Evolutionary conservation across 345 rosid species (phyloP), one percentile per base, ranked within the genome.

Genomic region (Diplotaxis tenuifolia): DNA sequence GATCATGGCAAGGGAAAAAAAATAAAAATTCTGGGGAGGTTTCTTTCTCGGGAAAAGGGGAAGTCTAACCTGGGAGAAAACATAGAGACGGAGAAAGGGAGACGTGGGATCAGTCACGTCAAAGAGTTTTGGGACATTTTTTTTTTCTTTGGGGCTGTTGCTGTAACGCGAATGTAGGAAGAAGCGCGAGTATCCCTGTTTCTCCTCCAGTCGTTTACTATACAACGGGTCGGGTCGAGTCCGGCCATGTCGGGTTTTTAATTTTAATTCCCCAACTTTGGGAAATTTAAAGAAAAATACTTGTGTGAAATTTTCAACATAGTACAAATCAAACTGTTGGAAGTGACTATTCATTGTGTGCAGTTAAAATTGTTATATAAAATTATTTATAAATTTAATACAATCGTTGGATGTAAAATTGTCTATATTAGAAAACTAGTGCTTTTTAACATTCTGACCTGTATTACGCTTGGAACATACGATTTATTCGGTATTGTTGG

Each of bases 131-230:
- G 21, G 11, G 32, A 0, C 20, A 15, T 66, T 57, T 29, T 55
- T 22, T 16, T 52, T 14, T 50, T 1, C 11, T 63, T 7, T n/a
- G 50, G 14, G 14, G 6, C 4, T 14, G 49, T 38, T 60, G 65
- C 60, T 42, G 65, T 55, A 63, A 66, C 79, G 71, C 66, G 66
- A 76, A 70, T 63, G 79, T 70, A 70, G 79, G 75, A 62, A 47
- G 58, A 75, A 10, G 69, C 79, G 64, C 69, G 73, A 75, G 60
- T 20, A 45, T 60, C 70, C 7, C 60, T 69, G 62, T 36, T 67
- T 54, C 66, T 55, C 74, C 65, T 68, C 79, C 75, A 45, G 42
- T 63, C 75, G 70, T 70, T 75, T 10, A 11, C 12, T 62, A 4
- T 75, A 1, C 0, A 32, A 0, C 67, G 62, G 72, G 9, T 40